These are phyloP conservation scores for Byssothecium circinans DNA, from an alignment of 2,329 filamentous ascomycete species.

Conservation along the genomic window DNA sequence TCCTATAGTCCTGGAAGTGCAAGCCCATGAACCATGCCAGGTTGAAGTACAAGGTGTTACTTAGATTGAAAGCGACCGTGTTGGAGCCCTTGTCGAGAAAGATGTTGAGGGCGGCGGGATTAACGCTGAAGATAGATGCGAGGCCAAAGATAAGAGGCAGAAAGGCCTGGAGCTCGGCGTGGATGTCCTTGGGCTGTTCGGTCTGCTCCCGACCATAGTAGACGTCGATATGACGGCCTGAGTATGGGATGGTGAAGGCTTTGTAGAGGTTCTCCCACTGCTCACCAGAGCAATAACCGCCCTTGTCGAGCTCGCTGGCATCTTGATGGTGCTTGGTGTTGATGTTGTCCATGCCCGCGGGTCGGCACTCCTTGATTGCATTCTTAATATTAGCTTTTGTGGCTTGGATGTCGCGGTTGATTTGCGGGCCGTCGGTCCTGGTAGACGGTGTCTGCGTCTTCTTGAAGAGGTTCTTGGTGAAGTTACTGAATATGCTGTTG, in stretches of 20 bases:
- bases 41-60: constrained; percentile 91
- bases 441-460: constrained; percentile 17
- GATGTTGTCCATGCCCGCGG: constrained; percentile 34
- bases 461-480: constrained; percentile 43
- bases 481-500: constrained; percentile 35
- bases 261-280: constrained; percentile 43
- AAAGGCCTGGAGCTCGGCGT: constrained; percentile 30
- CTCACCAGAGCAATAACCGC: constrained; percentile 42
- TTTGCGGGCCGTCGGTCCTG: constrained; percentile 36
- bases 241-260: constrained; percentile 39
- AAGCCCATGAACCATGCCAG: constrained; percentile 82
- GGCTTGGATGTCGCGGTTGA: constrained; percentile 36
- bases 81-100: constrained; percentile 79
- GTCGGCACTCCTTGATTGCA: constrained; percentile 42
- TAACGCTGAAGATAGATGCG: constrained; percentile 63
- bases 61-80: constrained; percentile 90
- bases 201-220: constrained; percentile 39
- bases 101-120: constrained; percentile 72
- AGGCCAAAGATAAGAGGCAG: constrained; percentile 39
- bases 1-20: constrained; percentile 52
- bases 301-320: constrained; percentile 40
- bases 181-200: constrained; percentile 29
- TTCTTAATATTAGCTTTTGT: constrained; percentile 42
- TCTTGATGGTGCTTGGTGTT: constrained; percentile 41
- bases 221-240: constrained; percentile 37